Conservation (phyloP, 352 stramenopile genomes). For the Pythium chondricola region DNA sequence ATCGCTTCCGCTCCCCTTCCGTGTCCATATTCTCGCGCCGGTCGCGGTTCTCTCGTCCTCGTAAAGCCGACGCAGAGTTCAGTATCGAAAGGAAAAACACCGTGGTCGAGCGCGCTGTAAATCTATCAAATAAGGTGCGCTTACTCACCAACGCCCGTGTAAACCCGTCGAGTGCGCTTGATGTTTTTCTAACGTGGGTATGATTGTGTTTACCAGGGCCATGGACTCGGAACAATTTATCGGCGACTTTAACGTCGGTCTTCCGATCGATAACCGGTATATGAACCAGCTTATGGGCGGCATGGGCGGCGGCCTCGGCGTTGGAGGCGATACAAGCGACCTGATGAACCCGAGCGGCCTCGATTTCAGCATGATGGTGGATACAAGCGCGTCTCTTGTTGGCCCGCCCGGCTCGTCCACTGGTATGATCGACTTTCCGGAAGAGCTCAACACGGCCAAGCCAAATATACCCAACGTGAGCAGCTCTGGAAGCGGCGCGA, state of each 20-base stretch:
- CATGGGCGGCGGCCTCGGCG: conserved; percentile 9
- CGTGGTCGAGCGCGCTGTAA: too few relatives aligned
- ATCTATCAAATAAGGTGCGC: too few relatives aligned
- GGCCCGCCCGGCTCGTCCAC: conserved; percentile 24
- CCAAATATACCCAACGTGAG: conserved; percentile 4
- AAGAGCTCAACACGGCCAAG: conserved; percentile 79
- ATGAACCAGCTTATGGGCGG: conserved; percentile 66
- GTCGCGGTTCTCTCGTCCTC: too few relatives aligned
- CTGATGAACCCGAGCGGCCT: conserved; percentile 28
- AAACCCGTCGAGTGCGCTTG: too few relatives aligned
- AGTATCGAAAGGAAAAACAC: too few relatives aligned
- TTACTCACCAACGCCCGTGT: too few relatives aligned
- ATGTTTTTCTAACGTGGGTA: too few relatives aligned
- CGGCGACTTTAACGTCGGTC: conserved; percentile 62
- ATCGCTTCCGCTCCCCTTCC: too few relatives aligned
- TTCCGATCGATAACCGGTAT: conserved; percentile 65
- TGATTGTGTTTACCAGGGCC: too few relatives aligned
- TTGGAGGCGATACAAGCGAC: too few relatives aligned
- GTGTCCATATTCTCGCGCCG: too few relatives aligned
- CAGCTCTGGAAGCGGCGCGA: conserved; percentile 3
- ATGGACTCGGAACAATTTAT: conserved; percentile 81
- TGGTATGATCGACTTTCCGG: conserved; percentile 81
- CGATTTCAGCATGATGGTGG: conserved; percentile 76
- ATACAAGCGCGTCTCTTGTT: conserved; percentile 11
- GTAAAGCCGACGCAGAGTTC: too few relatives aligned